A percentile compares a stretch with the other conserved stretches of the same genome.
phyloP scores from a whole-genome alignment of 768 basidiomycete species.

The Chlorophyllum brunneum region DNA sequence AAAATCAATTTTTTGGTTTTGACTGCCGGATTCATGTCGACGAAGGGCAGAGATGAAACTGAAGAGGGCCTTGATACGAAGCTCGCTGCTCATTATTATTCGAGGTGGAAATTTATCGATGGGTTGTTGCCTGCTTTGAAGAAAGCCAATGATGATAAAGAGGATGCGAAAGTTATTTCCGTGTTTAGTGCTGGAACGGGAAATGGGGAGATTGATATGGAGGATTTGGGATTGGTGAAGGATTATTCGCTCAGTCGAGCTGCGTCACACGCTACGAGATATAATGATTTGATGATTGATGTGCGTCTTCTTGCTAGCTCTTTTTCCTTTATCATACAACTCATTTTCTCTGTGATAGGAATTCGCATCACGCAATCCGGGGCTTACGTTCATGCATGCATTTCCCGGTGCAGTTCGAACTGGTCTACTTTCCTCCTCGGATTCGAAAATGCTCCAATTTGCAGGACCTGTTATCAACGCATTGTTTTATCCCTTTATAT shows the following conservation, averaged over 20 bases:
- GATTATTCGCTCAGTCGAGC: conserved; percentile 29
- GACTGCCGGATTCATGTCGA: conserved; percentile 39
- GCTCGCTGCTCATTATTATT: conserved; percentile 44
- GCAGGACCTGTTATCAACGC: conserved; percentile 16
- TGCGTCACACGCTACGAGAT: conserved; percentile 29
- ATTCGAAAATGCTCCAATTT: conserved; percentile 21
- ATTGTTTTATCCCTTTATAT: conserved; percentile 23
- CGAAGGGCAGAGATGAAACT: conserved; percentile 31
- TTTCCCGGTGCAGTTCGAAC: conserved; percentile 39
- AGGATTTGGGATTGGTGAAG: conserved; percentile 47
- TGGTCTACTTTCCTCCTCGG: conserved; percentile 20
- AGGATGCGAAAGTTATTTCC: conserved; percentile 47
- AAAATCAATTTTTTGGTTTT: conserved; percentile 51
- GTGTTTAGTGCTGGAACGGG: conserved; percentile 33
- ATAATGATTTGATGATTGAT: conserved; percentile 48
- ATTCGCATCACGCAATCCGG: conserved; percentile 31
- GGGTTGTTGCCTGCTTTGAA: conserved; percentile 40
- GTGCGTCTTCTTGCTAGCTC: conserved; percentile 20
- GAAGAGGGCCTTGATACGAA: conserved; percentile 31
- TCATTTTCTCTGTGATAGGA: conserved; percentile 21
- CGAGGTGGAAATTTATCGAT: conserved; percentile 43
- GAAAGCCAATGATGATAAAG: conserved; percentile 37
- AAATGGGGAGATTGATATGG: conserved; percentile 29
- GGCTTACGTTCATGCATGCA: conserved; percentile 34
- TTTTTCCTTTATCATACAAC: background rate